These are phyloP conservation scores for Sugiyamaella sp. DNA, from an alignment of 1,139 yeast genomes.

Conservation along the genomic window DNA sequence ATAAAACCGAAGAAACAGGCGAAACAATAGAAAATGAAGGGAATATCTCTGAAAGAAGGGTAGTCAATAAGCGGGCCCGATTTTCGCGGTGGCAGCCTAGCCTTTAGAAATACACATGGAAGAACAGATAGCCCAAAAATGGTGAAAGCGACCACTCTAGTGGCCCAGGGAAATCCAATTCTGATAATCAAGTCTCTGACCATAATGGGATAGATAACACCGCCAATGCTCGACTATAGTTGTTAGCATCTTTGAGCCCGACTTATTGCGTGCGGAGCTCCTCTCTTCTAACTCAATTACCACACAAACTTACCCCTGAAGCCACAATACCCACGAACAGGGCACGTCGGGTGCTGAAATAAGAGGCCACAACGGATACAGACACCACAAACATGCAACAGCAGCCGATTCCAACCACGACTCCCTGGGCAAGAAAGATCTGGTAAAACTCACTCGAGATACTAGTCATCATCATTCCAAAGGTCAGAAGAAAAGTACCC, in stretches of 20 bases:
- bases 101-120: conserved; percentile 32
- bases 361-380: conserved; percentile 46
- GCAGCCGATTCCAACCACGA: conserved; percentile 56
- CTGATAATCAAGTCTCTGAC: conserved; percentile 35
- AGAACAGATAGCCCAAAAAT: conserved; percentile 30
- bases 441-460: conserved; percentile 55
- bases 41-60: conserved; percentile 38
- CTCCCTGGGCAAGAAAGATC: conserved; percentile 59
- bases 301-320: conserved; percentile 58
- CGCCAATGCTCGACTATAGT: conserved; percentile 24
- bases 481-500: conserved; percentile 49
- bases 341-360: conserved; percentile 56
- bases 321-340: conserved; percentile 60
- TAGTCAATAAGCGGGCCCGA: conserved; percentile 38
- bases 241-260: background rate
- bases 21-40: conserved; percentile 36
- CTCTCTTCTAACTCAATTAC: background rate
- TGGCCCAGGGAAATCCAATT: conserved; percentile 43
- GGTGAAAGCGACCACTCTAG: conserved; percentile 38
- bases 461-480: conserved; percentile 58
- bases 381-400: conserved; percentile 46
- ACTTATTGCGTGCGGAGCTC: background rate
- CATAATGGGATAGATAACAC: conserved; percentile 41
- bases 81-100: conserved; percentile 40
- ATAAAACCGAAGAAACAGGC: conserved; percentile 40